A percentile compares a stretch with the other conserved stretches of the same genome.
Conservation (phyloP, 164 flowering plant genomes). For the Vitis rupestris region DNA sequence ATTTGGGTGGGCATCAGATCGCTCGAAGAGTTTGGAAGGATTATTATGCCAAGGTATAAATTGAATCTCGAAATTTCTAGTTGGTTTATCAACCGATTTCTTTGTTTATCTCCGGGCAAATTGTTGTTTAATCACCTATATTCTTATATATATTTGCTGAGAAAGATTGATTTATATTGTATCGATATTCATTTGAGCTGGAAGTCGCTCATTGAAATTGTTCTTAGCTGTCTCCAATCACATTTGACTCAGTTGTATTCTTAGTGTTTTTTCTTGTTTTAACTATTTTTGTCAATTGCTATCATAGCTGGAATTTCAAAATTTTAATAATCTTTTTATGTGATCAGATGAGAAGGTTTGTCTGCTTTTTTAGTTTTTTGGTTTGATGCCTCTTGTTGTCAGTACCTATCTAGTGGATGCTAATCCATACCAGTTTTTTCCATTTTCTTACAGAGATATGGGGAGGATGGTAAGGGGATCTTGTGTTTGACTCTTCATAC, state of each 20-base stretch:
- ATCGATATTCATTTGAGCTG: not conserved
- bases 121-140: too few species aligned
- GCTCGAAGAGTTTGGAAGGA: constrained; percentile 65
- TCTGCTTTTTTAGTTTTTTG: too few species aligned
- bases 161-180: not conserved
- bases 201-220: not conserved
- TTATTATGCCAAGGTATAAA: constrained; percentile 47
- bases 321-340: too few species aligned
- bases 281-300: not conserved
- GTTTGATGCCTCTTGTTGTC: too few species aligned
- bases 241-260: not conserved
- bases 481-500: too few species aligned
- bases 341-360: too few species aligned
- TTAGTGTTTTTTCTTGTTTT: not conserved
- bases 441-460: too few species aligned
- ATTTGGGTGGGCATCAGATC: constrained; percentile 58
- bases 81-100: too few species aligned
- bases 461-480: too few species aligned
- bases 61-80: not conserved
- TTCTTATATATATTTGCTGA: not conserved
- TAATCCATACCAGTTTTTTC: too few species aligned
- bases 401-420: too few species aligned
- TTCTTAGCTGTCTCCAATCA: not conserved
- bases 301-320: not conserved
- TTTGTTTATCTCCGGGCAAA: too few species aligned